phyloP scores from a whole-genome alignment of 2,329 filamentous ascomycete species.

The Colletotrichum coccodes region DNA sequence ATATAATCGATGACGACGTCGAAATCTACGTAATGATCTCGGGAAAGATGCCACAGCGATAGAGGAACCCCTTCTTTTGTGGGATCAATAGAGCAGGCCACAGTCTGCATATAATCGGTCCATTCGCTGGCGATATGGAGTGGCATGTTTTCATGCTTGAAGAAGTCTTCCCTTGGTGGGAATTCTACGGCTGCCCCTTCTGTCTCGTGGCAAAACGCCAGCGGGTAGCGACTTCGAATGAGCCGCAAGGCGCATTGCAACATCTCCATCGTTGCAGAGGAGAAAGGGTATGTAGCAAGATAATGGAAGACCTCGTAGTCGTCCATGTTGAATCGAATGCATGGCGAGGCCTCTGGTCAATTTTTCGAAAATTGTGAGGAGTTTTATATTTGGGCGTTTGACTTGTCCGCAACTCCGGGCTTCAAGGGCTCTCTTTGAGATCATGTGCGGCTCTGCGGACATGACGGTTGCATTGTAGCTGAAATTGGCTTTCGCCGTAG shows the following conservation, averaged over 20 bases:
- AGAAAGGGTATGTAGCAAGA: conserved; percentile 8
- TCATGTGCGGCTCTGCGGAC: not conserved
- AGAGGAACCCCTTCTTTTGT: not conserved
- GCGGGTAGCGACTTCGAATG: conserved; percentile 2
- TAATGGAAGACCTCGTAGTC: not conserved
- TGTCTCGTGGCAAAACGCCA: not conserved
- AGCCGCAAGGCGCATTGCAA: conserved; percentile 2
- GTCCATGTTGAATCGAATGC: not conserved
- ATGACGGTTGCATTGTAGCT: not conserved
- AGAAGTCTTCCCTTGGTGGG: not conserved
- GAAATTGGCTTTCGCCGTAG: not conserved
- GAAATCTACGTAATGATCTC: not conserved
- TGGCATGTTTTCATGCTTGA: not conserved
- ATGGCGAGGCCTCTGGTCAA: not conserved
- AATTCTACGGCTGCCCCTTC: not conserved
- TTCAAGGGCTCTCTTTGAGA: not conserved
- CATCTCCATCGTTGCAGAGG: conserved; percentile 7
- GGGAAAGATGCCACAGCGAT: not conserved
- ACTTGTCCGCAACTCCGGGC: not conserved
- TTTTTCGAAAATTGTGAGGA: not conserved
- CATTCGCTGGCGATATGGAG: not conserved
- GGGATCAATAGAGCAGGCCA: not conserved
- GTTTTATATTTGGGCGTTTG: not conserved
- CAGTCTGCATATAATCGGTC: not conserved
- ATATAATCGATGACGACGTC: not conserved